Percentiles rank a stretch among this genome's conserved stretches.
Evolutionary conservation across 176 grass and related monocot genomes (phyloP).

Genomic region (Dactylis glomerata): DNA sequence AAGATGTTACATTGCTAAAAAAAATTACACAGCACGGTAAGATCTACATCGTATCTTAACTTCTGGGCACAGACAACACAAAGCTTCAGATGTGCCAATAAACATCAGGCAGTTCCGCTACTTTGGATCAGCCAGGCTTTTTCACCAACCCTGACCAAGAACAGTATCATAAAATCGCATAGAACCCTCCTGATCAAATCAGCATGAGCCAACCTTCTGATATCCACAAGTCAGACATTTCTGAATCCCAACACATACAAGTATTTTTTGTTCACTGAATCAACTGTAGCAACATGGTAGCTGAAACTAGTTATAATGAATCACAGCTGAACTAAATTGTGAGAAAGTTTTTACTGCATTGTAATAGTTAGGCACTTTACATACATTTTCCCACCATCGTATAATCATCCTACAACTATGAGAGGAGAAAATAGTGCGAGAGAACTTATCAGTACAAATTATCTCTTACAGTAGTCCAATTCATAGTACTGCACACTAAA

Average conservation of each 20-base stretch:
- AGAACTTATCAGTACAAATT: neutral
- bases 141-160: neutral
- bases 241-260: neutral
- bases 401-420: neutral
- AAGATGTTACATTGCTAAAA: neutral
- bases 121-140: neutral
- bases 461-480: neutral
- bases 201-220: neutral
- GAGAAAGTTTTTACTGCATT: neutral
- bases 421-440: neutral
- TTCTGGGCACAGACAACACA: neutral
- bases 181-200: neutral
- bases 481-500: neutral
- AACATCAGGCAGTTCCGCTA: neutral
- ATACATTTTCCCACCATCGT: neutral
- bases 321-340: neutral
- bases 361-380: neutral
- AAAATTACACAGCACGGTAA: neutral
- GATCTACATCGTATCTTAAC: neutral
- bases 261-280: neutral
- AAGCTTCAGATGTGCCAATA: neutral
- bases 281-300: neutral
- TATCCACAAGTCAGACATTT: neutral
- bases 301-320: neutral
- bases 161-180: neutral